These are phyloP conservation scores for Neoascochyta sp. DNA, from an alignment of 2,329 filamentous ascomycete species.

Conservation along the genomic window DNA sequence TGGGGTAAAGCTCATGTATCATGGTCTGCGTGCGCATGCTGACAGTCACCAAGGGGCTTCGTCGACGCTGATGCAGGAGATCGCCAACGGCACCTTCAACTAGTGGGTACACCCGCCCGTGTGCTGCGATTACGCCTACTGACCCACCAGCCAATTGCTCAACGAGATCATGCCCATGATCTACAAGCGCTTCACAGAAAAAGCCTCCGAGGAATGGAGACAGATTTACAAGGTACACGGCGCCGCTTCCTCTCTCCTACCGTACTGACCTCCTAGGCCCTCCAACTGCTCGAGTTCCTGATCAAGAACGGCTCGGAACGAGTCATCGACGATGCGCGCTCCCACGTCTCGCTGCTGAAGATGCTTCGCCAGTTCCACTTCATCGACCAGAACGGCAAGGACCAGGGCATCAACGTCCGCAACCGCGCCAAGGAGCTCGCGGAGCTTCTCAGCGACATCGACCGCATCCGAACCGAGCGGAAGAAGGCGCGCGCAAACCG, in stretches of 20 bases:
- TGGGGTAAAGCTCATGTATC: slow-evolving; percentile 63
- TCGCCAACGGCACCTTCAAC: slow-evolving; percentile 95
- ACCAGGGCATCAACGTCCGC: slow-evolving; percentile 95
- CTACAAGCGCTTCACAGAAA: slow-evolving; percentile 98
- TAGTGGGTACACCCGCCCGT: slow-evolving; percentile 65
- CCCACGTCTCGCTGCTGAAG: slow-evolving; percentile 90
- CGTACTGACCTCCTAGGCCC: slow-evolving; percentile 47
- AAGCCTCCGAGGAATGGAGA: slow-evolving; percentile 95
- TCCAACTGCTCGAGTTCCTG: slow-evolving; percentile 93
- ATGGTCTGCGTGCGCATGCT: slow-evolving; percentile 5
- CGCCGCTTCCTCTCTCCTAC: neutral
- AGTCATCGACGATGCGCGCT: slow-evolving; percentile 93
- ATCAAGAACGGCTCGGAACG: slow-evolving; percentile 98
- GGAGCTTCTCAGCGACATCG: slow-evolving; percentile 89
- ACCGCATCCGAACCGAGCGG: slow-evolving; percentile 67
- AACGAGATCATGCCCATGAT: slow-evolving; percentile 99
- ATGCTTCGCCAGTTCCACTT: slow-evolving; percentile 99
- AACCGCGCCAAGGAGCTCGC: slow-evolving; percentile 94
- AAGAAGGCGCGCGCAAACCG: slow-evolving; percentile 90
- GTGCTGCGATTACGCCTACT: no score
- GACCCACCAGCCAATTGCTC: slow-evolving; percentile 70
- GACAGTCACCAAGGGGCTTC: slow-evolving; percentile 56
- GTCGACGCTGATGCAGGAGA: slow-evolving; percentile 91
- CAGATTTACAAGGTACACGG: slow-evolving; percentile 88
- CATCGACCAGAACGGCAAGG: slow-evolving; percentile 94